Evolutionary conservation across 257 asterid genomes (phyloP).

Genomic region (Apocynum venetum): DNA sequence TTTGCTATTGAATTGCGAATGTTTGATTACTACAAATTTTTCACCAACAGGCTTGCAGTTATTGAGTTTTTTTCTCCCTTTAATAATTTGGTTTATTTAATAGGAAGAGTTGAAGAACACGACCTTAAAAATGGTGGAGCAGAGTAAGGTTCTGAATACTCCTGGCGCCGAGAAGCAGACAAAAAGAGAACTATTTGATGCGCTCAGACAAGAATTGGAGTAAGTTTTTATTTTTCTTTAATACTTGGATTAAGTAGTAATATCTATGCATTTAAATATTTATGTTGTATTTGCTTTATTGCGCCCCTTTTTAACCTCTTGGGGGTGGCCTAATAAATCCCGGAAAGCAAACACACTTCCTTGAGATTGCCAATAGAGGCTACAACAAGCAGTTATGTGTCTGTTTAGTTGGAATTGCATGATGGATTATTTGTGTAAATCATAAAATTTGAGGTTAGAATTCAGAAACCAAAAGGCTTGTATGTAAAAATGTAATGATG

Average conservation of each 20-base stretch:
- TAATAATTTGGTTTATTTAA: background rate
- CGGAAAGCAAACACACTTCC: background rate
- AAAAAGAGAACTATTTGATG: conserved; percentile 89
- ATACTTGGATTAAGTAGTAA: background rate
- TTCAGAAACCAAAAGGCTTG: background rate
- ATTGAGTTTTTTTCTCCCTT: background rate
- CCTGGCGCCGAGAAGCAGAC: conserved; percentile 97
- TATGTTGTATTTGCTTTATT: background rate
- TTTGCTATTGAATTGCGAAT: background rate
- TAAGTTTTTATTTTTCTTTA: conserved; percentile 28
- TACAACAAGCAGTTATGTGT: background rate
- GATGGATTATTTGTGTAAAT: background rate
- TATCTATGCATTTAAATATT: conserved; percentile 4
- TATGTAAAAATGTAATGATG: background rate
- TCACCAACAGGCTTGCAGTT: background rate
- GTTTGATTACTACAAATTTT: background rate
- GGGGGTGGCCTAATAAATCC: background rate
- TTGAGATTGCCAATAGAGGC: background rate
- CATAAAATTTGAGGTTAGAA: background rate
- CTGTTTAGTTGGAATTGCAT: background rate
- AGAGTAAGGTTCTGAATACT: conserved; percentile 87
- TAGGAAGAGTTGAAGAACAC: conserved; percentile 89
- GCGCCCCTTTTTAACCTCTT: no score
- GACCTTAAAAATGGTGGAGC: conserved; percentile 94
- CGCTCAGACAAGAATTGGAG: conserved; percentile 93